Conservation (phyloP, 2,329 filamentous ascomycete species). For the Cadophora sp. region DNA sequence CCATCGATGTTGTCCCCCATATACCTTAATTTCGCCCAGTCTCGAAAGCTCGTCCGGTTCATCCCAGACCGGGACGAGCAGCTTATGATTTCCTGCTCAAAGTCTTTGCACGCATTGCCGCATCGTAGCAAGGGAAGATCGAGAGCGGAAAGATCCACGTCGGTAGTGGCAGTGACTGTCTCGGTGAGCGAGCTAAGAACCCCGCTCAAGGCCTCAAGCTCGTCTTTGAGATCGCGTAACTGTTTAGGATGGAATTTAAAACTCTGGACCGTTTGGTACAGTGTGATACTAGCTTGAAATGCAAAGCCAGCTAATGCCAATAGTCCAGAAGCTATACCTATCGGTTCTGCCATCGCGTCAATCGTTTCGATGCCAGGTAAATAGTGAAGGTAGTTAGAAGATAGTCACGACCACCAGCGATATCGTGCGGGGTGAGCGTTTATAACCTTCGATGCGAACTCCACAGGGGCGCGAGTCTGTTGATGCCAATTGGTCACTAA, state of each 20-base stretch:
- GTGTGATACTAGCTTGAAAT: constrained; percentile 47
- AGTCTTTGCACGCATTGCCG: constrained; percentile 51
- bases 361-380: constrained; percentile 15
- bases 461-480: constrained; percentile 6
- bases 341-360: constrained; percentile 47
- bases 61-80: constrained; percentile 45
- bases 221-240: constrained; percentile 50
- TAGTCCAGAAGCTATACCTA: constrained; percentile 48
- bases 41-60: constrained; percentile 50
- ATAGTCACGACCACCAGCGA: background rate
- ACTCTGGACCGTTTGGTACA: constrained; percentile 48
- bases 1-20: constrained; percentile 52
- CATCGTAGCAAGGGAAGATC: constrained; percentile 50
- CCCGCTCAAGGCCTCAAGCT: constrained; percentile 48
- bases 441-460: constrained; percentile 10
- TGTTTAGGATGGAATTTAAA: constrained; percentile 47
- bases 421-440: constrained; percentile 6
- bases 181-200: constrained; percentile 47
- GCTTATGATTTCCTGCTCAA: constrained; percentile 48
- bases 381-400: constrained; percentile 8
- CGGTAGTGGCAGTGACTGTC: constrained; percentile 36
- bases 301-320: constrained; percentile 48
- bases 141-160: constrained; percentile 43
- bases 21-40: constrained; percentile 53
- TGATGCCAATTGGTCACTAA: constrained; percentile 10